Evolutionary conservation across 2,329 filamentous ascomycete genomes (phyloP).

Genomic region (Fusarium redolens): DNA sequence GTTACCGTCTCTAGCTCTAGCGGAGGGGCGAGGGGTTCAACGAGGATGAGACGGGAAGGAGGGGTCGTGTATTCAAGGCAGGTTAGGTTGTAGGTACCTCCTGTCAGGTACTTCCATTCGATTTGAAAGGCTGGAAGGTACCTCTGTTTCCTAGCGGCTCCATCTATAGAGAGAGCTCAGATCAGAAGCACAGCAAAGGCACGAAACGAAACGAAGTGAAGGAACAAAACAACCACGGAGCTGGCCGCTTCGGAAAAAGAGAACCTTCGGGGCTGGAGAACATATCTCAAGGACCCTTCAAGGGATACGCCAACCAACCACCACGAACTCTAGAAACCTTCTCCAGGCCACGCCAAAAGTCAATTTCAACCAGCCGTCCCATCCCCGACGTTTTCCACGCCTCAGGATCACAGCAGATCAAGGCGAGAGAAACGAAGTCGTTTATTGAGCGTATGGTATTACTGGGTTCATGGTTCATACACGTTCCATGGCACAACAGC

Average conservation of each 20-base stretch:
- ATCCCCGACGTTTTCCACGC: constrained; percentile 8
- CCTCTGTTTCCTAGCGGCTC: neutral
- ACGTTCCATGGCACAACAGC: neutral
- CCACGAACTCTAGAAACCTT: constrained; percentile 15
- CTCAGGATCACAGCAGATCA: neutral
- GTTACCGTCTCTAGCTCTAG: constrained; percentile 1
- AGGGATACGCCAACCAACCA: constrained; percentile 17
- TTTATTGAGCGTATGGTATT: neutral
- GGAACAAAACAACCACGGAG: neutral
- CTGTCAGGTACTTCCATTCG: neutral
- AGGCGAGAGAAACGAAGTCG: neutral
- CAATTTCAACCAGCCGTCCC: constrained; percentile 32
- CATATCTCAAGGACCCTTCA: constrained; percentile 1
- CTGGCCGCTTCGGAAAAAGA: constrained; percentile 9
- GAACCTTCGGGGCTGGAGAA: neutral
- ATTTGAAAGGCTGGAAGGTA: neutral
- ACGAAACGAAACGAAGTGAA: neutral
- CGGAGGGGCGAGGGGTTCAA: constrained; percentile 11
- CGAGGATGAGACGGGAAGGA: neutral
- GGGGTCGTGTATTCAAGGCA: constrained; percentile 4
- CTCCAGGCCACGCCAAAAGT: constrained; percentile 21
- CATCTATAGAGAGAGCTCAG: constrained; percentile 1
- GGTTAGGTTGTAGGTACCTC: neutral
- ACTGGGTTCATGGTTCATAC: neutral
- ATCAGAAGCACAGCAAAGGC: constrained; percentile 13